phyloP scores from a whole-genome alignment of 805 yeast species.

The Kluyveromyces nonfermentans region DNA sequence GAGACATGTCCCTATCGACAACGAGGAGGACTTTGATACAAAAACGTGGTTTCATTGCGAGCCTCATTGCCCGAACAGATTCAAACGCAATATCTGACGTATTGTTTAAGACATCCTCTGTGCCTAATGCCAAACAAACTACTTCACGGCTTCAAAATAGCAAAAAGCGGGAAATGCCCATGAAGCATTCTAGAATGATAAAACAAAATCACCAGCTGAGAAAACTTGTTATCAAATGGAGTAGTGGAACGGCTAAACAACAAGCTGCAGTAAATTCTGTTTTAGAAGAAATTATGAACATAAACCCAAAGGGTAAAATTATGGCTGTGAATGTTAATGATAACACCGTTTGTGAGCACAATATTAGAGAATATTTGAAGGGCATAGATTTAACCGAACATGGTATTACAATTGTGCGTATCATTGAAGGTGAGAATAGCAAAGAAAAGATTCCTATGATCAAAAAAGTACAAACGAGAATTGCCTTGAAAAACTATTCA shows the following conservation, averaged over 20 bases:
- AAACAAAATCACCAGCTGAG: background rate
- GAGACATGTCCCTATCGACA: background rate
- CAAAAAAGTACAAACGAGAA: slow-evolving; percentile 18
- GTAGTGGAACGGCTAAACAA: slow-evolving; percentile 24
- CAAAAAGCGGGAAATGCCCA: background rate
- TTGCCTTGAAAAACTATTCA: slow-evolving; percentile 22
- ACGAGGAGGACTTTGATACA: background rate
- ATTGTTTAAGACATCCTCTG: background rate
- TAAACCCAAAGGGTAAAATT: slow-evolving; percentile 20
- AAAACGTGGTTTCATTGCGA: background rate
- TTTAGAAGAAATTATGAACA: slow-evolving; percentile 13
- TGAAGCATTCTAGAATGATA: background rate
- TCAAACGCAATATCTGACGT: background rate
- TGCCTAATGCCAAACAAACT: background rate
- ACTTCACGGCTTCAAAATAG: background rate
- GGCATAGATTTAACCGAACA: slow-evolving; percentile 18
- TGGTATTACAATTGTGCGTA: slow-evolving; percentile 21
- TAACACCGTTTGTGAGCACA: slow-evolving; percentile 12
- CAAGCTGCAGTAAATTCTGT: slow-evolving; percentile 21
- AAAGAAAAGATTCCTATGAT: slow-evolving; percentile 18
- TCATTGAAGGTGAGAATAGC: slow-evolving; percentile 5
- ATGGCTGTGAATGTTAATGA: slow-evolving; percentile 16
- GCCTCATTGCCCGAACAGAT: background rate
- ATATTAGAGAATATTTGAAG: slow-evolving; percentile 18
- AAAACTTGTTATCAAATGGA: slow-evolving; percentile 18